Evolutionary conservation across 345 rosid genomes (phyloP), one percentile per base, ranked within the genome.

Genomic region (Salix udensis): DNA sequence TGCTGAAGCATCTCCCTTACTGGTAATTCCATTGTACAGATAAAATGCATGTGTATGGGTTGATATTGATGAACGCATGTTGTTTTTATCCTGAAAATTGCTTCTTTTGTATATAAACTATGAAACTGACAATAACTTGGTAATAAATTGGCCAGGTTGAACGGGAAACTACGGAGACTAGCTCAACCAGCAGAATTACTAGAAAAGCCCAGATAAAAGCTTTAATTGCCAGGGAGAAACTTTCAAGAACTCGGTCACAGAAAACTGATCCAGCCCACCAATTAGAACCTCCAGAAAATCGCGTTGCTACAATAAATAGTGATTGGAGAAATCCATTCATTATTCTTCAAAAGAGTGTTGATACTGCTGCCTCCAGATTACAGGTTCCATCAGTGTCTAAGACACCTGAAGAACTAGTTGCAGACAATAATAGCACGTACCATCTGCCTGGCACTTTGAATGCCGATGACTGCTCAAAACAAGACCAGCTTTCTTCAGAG

Each of bases 291-390:
- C 81, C 88, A 65, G 71, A 74, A 36, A 75, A 61, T 66, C 62
- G 71, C 53, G 65, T 75, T 19, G 77, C 83, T 60, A 34, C 66
- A 74, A 67, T 36, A 30, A 68, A 39, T 53, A 14, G 72, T 13
- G 77, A 75, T 68, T 85, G 85, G 87, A 64, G 74, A 55, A 87
- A 75, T 79, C 88, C 87, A 15, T 76, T 88, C 58, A 85, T 87
- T 77, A 74, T 88, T 65, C 76, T 88, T 34, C 85, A 73, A 11
- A 85, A 76, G 61, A 82, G 67, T 68, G 65, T 79, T 58, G 78
- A 79, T 60, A 30, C 74, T 39, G 50, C 74, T 9, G 61, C 70
- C 36, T 23, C 71, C 15, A 58, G 78, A 44, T 68, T 61, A 40
- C 76, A 42, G 39, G 61, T 40, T 76, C 62, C 81, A 21, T 73